Percentiles rank a stretch among this genome's conserved stretches.
These are phyloP conservation scores for Globisporangium acanthophoron DNA, from an alignment of 352 stramenopile genomes.

Conservation along the genomic window DNA sequence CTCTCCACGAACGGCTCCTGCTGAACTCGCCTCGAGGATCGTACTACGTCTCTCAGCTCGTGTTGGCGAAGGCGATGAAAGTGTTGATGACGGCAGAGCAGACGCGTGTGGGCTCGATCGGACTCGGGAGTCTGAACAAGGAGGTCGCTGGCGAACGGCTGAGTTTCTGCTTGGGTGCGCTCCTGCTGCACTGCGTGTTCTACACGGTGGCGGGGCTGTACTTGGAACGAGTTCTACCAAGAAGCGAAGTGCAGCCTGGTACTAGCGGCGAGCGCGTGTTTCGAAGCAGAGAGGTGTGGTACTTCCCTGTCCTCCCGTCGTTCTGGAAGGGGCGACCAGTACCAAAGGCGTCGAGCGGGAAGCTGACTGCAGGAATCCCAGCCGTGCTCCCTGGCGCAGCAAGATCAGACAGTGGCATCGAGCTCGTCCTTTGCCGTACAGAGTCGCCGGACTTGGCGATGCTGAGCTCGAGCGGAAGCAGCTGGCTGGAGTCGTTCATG, in stretches of 20 bases:
- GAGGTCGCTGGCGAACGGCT: conserved; percentile 31
- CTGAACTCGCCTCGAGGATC: conserved; percentile 13
- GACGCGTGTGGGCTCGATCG: conserved; percentile 15
- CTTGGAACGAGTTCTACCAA: conserved; percentile 81
- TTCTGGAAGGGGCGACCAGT: conserved; percentile 51
- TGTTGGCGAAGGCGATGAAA: conserved; percentile 20
- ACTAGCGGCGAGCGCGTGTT: conserved; percentile 22
- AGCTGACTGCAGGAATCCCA: conserved; percentile 45
- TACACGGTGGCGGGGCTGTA: conserved; percentile 87
- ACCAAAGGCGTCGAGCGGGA: conserved; percentile 32
- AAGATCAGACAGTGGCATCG: background rate
- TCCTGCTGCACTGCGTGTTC: conserved; percentile 76
- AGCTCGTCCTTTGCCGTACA: background rate
- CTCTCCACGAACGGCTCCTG: conserved; percentile 14
- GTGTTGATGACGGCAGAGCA: conserved; percentile 9
- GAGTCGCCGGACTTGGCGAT: conserved; percentile 7
- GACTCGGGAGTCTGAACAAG: conserved; percentile 16
- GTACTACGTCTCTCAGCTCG: conserved; percentile 31
- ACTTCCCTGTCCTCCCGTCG: conserved; percentile 73
- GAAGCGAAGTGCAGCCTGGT: conserved; percentile 18
- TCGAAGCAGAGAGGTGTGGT: conserved; percentile 49
- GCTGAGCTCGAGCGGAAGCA: conserved; percentile 14
- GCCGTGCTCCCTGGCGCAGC: conserved; percentile 23
- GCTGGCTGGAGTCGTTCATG: conserved; percentile 1
- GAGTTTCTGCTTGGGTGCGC: conserved; percentile 38